Evolutionary conservation across 306 rosid genomes (phyloP).

Genomic region (Prunus padus): DNA sequence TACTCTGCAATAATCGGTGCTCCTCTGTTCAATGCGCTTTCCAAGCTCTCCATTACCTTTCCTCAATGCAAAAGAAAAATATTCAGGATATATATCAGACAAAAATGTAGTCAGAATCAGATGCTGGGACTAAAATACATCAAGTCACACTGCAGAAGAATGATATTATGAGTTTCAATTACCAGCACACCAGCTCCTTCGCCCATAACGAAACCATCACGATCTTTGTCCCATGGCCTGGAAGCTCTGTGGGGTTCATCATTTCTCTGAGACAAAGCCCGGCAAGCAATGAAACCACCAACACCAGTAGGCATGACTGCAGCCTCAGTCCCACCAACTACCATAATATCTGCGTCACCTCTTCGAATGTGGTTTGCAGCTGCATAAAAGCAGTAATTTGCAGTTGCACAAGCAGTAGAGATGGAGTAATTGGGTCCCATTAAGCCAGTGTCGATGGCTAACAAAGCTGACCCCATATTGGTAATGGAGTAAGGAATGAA

Average conservation of each 20-base stretch:
- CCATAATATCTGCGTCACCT: conserved; percentile 79
- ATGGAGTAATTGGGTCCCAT: conserved; percentile 77
- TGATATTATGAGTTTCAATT: conserved; percentile 8
- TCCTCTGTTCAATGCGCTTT: conserved; percentile 63
- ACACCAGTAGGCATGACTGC: conserved; percentile 51
- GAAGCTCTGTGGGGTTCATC: conserved; percentile 63
- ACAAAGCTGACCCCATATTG: conserved; percentile 69
- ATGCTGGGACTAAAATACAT: too few relatives aligned
- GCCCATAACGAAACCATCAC: conserved; percentile 75
- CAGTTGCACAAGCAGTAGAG: conserved; percentile 80
- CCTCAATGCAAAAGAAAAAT: neutral
- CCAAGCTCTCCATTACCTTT: conserved; percentile 74
- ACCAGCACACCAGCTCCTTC: conserved; percentile 80
- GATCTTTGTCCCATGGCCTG: conserved; percentile 74
- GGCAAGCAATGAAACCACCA: conserved; percentile 71
- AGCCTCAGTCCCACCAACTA: conserved; percentile 70
- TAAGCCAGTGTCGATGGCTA: conserved; percentile 66
- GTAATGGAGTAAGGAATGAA: conserved; percentile 56
- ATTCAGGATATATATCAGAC: neutral
- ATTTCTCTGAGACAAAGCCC: conserved; percentile 72
- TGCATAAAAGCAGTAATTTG: conserved; percentile 58
- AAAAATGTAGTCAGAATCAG: neutral
- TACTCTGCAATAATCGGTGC: conserved; percentile 62
- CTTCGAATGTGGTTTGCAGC: conserved; percentile 73
- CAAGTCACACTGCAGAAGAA: neutral